Base-by-base conservation (phyloP, 768 basidiomycete species). In the Rhodotorula graminis region DNA sequence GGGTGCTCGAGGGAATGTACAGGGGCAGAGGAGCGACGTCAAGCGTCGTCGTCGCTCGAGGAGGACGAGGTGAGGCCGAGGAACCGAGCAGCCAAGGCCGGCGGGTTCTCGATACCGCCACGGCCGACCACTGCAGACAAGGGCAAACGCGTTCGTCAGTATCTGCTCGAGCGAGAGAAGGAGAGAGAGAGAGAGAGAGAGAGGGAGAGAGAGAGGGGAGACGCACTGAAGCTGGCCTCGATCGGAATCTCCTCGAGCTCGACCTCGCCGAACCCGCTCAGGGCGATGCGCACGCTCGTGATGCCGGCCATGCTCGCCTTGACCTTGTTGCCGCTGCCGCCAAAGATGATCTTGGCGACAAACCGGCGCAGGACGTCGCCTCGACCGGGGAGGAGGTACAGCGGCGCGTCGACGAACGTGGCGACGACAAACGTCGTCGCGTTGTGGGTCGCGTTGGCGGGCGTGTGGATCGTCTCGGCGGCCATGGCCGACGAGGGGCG, bases 291-390 rank as follows among this genome's bases (percentile, higher is more conserved):
- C 14, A 75, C 71, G 18, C 65, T 55, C 37, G 68, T 67, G 31
- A 67, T 25, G 1, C 74, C 74, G 47, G 53, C 46, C 71, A 75
- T 71, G 25, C 74, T 69, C 61, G 71, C 74, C 44, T 63, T 64
- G 6, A 60, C 65, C 46, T 72, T 70, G 1, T 46, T 31, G 23
- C 65, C 69, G 15, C 55, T 46, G 27, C 52, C 42, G 3, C 65
- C 67, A 53, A 75, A 75, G 2, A 75, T 50, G 58, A 75, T 67
- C 75, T 76, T 73, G 23, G 58, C 69, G 10, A 76, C 37, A 33
- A 76, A 73, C 4, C 61, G 33, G 2, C 69, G 52, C 37, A 76
- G 64, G 23, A 76, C 71, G 50, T 65, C 71, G 0, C 56, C 55
- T 0, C 75, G 62, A 2, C 64, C 75, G 2, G 71, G 69, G 25